Evolutionary conservation across 164 flowering plant species (phyloP), one percentile per base, ranked within the genome.

Genomic region (Magnolia kwangsiensis): DNA sequence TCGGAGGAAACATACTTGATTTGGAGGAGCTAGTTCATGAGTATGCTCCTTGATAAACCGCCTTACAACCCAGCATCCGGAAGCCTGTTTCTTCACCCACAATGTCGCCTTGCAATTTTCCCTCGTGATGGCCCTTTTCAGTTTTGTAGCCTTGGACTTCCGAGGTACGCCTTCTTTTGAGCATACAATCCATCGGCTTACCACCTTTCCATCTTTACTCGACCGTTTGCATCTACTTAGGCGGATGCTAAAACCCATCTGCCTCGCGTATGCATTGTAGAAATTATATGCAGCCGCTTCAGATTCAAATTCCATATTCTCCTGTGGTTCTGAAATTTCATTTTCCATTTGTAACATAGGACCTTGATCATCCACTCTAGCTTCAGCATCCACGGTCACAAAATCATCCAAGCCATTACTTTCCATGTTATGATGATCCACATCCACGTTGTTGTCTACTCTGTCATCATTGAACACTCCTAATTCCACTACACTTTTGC

Each of bases 251-350:
- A 59, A 59, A 59, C 63, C 63, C 63, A 13, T 59, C 13, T 21
- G 11, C 23, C 37, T 18, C 3, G 69, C 69, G 8, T 67, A 67
- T 18, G 16, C 37, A 27, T 67, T 67, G 37, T 67, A 67, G 37
- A 67, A 67, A 27, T 18, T 21, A 18, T 11, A 18, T 67, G 69
- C 69, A 19, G n/a, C 69, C 23, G 16, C 37, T 21, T 67, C 29
- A 27, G 69, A 67, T 18, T 67, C 69, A 67, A 67, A 67, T 67
- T 27, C 29, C 69, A 67, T 67, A 21, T 21, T 21, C n/a, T 18
- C 69, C 11, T 19, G 4, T 67, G 69, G 69, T 21, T 21, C 69
- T 14, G 45, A 37, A 4, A 37, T 37, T 37, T 37, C 45, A 37
- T 37, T 37, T 37, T 37, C 45, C 45, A 37, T 37, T 0, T 3